Evolutionary conservation across 2,329 filamentous ascomycete genomes (phyloP), one percentile per base, ranked within the genome.

Genomic region (Botryosphaeria dothidea): DNA sequence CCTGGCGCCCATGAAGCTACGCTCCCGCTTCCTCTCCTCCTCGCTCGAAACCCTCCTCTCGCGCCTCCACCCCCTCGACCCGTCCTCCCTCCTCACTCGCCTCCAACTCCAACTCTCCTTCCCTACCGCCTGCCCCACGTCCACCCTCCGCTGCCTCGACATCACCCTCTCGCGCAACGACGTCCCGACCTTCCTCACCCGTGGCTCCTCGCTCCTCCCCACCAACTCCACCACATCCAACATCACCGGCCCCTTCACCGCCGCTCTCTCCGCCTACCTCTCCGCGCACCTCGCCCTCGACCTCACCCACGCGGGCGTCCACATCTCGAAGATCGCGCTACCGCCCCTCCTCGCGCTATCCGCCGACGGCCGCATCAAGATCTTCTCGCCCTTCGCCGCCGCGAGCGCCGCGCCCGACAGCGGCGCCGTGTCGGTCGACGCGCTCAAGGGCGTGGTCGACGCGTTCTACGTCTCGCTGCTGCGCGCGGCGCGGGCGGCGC

Each of bases 31-130:
- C 66, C 74, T 85, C 34, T 80, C 79, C n/a, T 68, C 72, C 0
- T 73, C 74, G 1, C 73, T 85, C 17, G 81, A 83, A 66, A 76
- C 70, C 0, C 87, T 92, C 66, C 82, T 94, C 63, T 86, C 85
- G 15, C 81, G 85, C 65, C 79, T 93, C 15, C 71, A 4, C 31
- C 17, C 15, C 38, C 13, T 15, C 29, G 51, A 48, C 57, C 64
- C 62, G 61, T 75, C 74, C 3, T 73, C 74, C 62, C 67, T 74
- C 17, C 69, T 78, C 46, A 69, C 72, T 9, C 71, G 74, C 61
- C 67, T 79, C n/a, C 72, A 74, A 23, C 62, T 79, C 17, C 76
- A 77, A 58, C 70, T 79, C 15, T 67, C 72, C 36, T 78, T 78
- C 31, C 64, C 64, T 4, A 46, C 27, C 36, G 25, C 49, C 54